A percentile compares a stretch with the other conserved stretches of the same genome.
These are phyloP conservation scores for Xylaria sp. DNA, from an alignment of 2,329 filamentous ascomycete genomes.

Conservation along the genomic window DNA sequence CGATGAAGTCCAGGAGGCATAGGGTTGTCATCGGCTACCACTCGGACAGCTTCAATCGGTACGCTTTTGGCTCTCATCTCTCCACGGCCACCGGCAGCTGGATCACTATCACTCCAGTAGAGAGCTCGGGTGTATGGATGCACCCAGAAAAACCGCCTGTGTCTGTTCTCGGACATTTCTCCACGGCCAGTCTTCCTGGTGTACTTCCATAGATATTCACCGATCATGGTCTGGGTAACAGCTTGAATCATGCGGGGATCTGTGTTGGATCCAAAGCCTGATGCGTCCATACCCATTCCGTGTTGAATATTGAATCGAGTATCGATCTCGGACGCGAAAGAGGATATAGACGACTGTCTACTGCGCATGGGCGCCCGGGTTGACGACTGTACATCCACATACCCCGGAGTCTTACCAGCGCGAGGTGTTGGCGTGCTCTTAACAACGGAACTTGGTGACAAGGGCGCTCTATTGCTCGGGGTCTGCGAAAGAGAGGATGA, in stretches of 20 bases:
- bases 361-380: constrained; percentile 55
- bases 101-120: constrained; percentile 96
- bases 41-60: constrained; percentile 89
- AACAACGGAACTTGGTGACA: constrained; percentile 57
- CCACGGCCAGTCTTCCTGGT: constrained; percentile 92
- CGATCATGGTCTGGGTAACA: constrained; percentile 99
- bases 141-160: constrained; percentile 98
- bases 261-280: constrained; percentile 75
- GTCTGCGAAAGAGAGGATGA: constrained; percentile 66
- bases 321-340: constrained; percentile 94
- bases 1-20: constrained; percentile 93
- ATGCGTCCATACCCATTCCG: constrained; percentile 62
- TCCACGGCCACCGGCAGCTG: constrained; percentile 77
- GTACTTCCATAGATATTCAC: constrained; percentile 99
- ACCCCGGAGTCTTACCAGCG: constrained; percentile 58
- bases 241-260: constrained; percentile 99
- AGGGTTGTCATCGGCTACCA: constrained; percentile 93
- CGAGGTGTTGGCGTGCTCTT: constrained; percentile 69
- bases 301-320: constrained; percentile 83
- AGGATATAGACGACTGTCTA: constrained; percentile 88
- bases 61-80: constrained; percentile 89
- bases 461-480: constrained; percentile 61
- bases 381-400: constrained; percentile 60
- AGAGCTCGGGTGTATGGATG: constrained; percentile 96
- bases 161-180: constrained; percentile 87